A percentile compares a stretch with the other conserved stretches of the same genome.
Evolutionary conservation across 345 rosid genomes (phyloP).

Genomic region (Rhizophora mangle): DNA sequence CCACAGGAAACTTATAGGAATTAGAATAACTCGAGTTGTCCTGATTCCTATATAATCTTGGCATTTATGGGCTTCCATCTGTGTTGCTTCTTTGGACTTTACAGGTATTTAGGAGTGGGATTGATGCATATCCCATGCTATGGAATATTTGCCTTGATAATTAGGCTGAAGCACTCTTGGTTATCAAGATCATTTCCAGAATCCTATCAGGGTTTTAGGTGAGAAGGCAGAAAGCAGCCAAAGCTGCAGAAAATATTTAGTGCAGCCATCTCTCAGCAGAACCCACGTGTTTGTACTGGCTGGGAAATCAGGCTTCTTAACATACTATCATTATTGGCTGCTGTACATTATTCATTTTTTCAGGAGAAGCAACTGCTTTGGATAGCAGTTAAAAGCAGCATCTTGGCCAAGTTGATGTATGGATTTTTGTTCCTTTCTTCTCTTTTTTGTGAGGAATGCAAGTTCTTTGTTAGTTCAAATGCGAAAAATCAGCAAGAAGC

Average conservation of each 20-base stretch:
- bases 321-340: background rate
- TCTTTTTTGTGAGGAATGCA: no score
- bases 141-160: conserved; percentile 52
- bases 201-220: conserved; percentile 31
- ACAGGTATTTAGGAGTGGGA: conserved; percentile 80
- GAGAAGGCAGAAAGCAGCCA: conserved; percentile 3
- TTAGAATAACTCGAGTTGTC: background rate
- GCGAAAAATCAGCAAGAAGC: no score
- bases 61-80: conserved; percentile 2
- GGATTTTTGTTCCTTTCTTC: background rate
- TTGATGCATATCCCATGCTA: conserved; percentile 68
- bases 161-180: conserved; percentile 53
- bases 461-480: no score
- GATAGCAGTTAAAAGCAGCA: background rate
- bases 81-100: conserved; percentile 9
- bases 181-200: conserved; percentile 49
- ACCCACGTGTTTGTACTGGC: background rate
- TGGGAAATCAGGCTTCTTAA: background rate
- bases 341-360: background rate
- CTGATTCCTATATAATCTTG: background rate
- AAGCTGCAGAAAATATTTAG: background rate
- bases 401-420: background rate
- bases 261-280: background rate
- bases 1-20: background rate
- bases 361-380: background rate